These are phyloP conservation scores for Fusarium udum DNA, from an alignment of 2,329 filamentous ascomycete genomes.

Conservation along the genomic window DNA sequence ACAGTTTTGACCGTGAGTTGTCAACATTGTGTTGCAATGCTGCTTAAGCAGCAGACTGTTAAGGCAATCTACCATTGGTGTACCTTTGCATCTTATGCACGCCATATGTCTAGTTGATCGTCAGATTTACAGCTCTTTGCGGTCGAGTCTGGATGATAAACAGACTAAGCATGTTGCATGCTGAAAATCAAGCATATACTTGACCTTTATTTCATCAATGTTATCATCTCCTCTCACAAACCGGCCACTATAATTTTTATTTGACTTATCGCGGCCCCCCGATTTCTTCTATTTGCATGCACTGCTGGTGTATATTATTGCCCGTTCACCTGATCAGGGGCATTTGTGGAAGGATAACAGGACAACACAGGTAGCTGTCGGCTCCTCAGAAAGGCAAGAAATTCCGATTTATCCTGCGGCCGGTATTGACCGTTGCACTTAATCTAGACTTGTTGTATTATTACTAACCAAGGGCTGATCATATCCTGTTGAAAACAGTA, in stretches of 20 bases:
- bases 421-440: neutral
- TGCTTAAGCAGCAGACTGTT: neutral
- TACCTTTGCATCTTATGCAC: neutral
- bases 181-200: neutral
- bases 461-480: neutral
- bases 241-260: neutral
- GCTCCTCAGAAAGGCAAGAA: neutral
- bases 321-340: neutral
- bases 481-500: neutral
- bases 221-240: neutral
- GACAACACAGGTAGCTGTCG: neutral
- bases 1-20: neutral
- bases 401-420: neutral
- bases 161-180: neutral
- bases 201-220: neutral
- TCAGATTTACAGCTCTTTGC: neutral
- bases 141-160: neutral
- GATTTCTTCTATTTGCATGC: neutral
- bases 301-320: neutral
- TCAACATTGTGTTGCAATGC: conserved; percentile 5
- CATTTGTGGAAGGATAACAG: neutral
- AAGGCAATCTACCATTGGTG: neutral
- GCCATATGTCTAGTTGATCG: neutral
- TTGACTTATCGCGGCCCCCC: neutral
- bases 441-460: neutral